Evolutionary conservation across 208 protist species (phyloP).

Genomic region (Crithidia brevicula): DNA sequence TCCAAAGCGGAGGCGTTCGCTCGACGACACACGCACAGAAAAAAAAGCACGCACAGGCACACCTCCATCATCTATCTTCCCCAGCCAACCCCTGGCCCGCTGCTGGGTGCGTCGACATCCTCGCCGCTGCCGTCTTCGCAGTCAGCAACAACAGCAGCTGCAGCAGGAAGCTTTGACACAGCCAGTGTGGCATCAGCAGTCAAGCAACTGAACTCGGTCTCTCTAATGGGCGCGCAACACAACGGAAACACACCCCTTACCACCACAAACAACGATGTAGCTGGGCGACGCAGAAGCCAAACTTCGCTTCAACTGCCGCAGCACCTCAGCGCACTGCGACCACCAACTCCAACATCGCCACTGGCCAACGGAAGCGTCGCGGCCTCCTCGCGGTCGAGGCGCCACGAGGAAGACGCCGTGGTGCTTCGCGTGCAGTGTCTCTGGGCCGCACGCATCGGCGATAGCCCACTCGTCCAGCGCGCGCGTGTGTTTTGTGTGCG

Average conservation of each 20-base stretch:
- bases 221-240: no score
- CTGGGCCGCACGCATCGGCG: slow-evolving; percentile 44
- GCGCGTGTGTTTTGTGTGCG: slow-evolving; percentile 52
- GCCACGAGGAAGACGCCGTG: slow-evolving; percentile 18
- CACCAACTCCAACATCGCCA: slow-evolving; percentile 6
- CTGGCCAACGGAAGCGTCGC: background rate
- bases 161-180: no score
- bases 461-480: slow-evolving; percentile 64
- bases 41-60: no score
- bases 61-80: slow-evolving; percentile 11
- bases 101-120: background rate
- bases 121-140: background rate
- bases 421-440: slow-evolving; percentile 48
- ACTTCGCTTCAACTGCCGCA: background rate
- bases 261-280: background rate
- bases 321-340: background rate
- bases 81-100: background rate
- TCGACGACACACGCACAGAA: background rate
- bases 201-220: no score
- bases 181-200: no score
- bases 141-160: background rate
- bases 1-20: background rate
- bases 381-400: background rate
- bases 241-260: no score
- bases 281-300: background rate